Conservation (phyloP, 257 asterid genomes). For the Petrea volubilis region DNA sequence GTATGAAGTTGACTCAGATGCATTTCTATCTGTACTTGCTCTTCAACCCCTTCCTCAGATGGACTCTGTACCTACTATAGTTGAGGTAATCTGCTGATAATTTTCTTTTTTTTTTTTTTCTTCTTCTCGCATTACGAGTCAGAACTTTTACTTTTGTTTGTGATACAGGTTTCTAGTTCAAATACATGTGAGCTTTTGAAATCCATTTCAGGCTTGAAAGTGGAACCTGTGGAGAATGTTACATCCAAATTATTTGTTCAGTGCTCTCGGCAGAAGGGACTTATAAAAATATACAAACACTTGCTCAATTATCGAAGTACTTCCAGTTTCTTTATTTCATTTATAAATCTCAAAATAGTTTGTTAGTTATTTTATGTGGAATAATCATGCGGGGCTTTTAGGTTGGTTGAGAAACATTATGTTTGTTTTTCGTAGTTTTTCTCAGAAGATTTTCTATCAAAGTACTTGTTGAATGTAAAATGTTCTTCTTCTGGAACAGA, state of each 20-base stretch:
- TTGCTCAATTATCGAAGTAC: slow-evolving; percentile 95
- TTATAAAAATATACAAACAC: slow-evolving; percentile 91
- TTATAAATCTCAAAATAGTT: neutral
- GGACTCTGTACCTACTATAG: slow-evolving; percentile 80
- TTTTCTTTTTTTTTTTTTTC: neutral
- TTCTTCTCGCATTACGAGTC: slow-evolving; percentile 1
- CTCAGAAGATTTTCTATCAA: no score
- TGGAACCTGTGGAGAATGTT: slow-evolving; percentile 86
- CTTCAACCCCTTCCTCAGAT: slow-evolving; percentile 87
- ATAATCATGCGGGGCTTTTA: neutral
- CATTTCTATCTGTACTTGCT: slow-evolving; percentile 91
- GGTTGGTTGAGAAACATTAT: neutral
- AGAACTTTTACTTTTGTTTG: slow-evolving; percentile 23
- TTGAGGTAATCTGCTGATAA: slow-evolving; percentile 60
- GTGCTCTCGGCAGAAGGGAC: slow-evolving; percentile 98
- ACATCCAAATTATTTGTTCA: slow-evolving; percentile 94
- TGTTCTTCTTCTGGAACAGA: neutral
- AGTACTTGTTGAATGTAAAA: no score
- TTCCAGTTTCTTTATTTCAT: slow-evolving; percentile 10
- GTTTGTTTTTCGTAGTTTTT: neutral
- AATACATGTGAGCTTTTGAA: slow-evolving; percentile 81
- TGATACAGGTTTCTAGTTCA: slow-evolving; percentile 83
- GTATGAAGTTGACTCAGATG: slow-evolving; percentile 95
- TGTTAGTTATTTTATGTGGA: neutral
- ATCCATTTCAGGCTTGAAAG: slow-evolving; percentile 88